Evolutionary conservation across 768 basidiomycete species (phyloP).

Genomic region (Naematelia encephala): DNA sequence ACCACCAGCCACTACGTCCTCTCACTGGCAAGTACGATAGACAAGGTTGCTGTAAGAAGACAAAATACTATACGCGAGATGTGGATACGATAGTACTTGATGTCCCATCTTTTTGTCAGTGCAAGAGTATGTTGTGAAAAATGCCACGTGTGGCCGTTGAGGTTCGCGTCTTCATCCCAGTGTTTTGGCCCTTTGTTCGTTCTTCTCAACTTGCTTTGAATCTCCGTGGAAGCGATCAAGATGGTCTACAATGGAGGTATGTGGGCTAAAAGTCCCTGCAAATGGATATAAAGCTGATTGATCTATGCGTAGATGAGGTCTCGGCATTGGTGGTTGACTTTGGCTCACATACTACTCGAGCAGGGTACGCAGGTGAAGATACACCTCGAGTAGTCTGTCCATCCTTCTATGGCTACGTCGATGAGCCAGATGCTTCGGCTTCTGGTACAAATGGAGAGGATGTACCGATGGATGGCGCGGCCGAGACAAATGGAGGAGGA

Average conservation of each 20-base stretch:
- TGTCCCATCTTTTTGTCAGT: not conserved
- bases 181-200: not conserved
- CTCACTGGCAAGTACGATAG: too few species aligned
- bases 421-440: constrained; percentile 21
- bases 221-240: too few species aligned
- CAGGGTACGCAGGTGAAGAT: constrained; percentile 97
- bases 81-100: too few species aligned
- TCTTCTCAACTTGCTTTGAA: not conserved
- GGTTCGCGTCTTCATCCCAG: not conserved
- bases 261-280: constrained; percentile 1
- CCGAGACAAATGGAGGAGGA: constrained; percentile 50
- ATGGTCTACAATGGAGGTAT: constrained; percentile 52
- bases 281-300: constrained; percentile 4
- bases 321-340: constrained; percentile 94
- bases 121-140: not conserved
- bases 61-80: too few species aligned
- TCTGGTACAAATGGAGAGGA: constrained; percentile 48
- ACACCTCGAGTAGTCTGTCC: constrained; percentile 88
- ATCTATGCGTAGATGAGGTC: constrained; percentile 78
- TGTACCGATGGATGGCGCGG: constrained; percentile 18
- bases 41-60: too few species aligned
- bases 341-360: constrained; percentile 81
- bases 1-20: too few species aligned
- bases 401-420: constrained; percentile 76
- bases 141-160: constrained; percentile 10